These are phyloP conservation scores for Penicillium digitatum DNA, from an alignment of 2,329 filamentous ascomycete species.

Conservation along the genomic window DNA sequence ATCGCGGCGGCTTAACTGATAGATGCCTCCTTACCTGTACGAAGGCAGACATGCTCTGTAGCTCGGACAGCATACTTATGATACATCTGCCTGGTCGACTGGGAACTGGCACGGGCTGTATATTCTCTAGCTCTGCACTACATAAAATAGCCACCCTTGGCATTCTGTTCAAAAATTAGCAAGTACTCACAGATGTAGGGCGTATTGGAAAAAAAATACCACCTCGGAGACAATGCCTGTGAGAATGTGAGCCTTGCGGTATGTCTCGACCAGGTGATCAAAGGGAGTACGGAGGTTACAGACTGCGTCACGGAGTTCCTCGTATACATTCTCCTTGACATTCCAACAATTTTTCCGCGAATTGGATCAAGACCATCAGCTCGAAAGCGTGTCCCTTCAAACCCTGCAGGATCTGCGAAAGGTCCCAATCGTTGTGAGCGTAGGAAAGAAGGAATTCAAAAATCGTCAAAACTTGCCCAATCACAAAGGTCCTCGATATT, in stretches of 20 bases:
- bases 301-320: no score
- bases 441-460: accelerated
- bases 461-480: background rate
- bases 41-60: background rate
- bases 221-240: background rate
- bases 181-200: background rate
- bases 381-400: background rate
- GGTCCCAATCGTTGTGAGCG: background rate
- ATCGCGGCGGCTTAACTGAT: background rate
- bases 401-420: background rate
- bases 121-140: background rate
- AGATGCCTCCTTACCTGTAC: background rate
- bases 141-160: background rate
- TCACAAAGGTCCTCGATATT: accelerated
- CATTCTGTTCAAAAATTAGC: background rate
- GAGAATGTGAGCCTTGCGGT: background rate
- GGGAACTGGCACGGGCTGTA: background rate
- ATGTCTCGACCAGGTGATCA: background rate
- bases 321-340: accelerated
- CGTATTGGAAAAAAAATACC: background rate
- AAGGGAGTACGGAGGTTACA: background rate
- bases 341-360: background rate
- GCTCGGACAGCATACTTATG: background rate
- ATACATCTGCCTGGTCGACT: background rate
- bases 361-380: background rate